Conservation (phyloP, 2,329 filamentous ascomycete species). For the Parastagonospora nodorum region DNA sequence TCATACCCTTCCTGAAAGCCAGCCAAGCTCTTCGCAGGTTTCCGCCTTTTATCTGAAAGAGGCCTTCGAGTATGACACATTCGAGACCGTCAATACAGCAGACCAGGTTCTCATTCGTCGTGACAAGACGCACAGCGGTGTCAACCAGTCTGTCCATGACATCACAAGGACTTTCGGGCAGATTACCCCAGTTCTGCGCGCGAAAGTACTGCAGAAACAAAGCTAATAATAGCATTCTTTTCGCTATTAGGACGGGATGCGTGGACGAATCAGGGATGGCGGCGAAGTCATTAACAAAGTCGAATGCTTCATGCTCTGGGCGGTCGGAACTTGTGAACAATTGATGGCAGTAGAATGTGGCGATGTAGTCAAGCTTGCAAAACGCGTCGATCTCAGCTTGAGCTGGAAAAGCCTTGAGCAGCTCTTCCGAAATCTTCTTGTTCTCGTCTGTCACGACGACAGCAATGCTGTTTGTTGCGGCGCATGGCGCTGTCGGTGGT, state of each 20-base stretch:
- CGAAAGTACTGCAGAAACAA: constrained; percentile 30
- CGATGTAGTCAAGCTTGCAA: constrained; percentile 10
- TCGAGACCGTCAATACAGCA: constrained; percentile 48
- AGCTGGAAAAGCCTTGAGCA: constrained; percentile 13
- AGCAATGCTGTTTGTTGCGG: background rate
- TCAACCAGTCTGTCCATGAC: constrained; percentile 36
- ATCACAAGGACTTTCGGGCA: constrained; percentile 25
- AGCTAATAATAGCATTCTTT: constrained; percentile 40
- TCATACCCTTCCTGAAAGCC: constrained; percentile 46
- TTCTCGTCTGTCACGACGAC: constrained; percentile 2
- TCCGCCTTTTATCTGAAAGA: constrained; percentile 47
- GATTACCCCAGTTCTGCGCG: constrained; percentile 4
- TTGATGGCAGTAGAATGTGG: constrained; percentile 11
- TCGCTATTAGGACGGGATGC: constrained; percentile 41
- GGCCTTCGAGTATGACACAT: constrained; percentile 49
- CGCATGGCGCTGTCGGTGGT: background rate
- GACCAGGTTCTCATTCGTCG: constrained; percentile 46
- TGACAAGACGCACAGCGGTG: constrained; percentile 34
- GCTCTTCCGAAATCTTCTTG: constrained; percentile 5
- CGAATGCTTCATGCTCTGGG: constrained; percentile 8
- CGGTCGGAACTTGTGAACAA: constrained; percentile 9
- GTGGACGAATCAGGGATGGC: constrained; percentile 7
- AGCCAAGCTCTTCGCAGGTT: constrained; percentile 51
- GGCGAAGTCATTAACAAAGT: constrained; percentile 8
- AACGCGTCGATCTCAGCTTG: constrained; percentile 15